Evolutionary conservation across 2,329 filamentous ascomycete species (phyloP).

Genomic region (Pseudocercospora eumusae): DNA sequence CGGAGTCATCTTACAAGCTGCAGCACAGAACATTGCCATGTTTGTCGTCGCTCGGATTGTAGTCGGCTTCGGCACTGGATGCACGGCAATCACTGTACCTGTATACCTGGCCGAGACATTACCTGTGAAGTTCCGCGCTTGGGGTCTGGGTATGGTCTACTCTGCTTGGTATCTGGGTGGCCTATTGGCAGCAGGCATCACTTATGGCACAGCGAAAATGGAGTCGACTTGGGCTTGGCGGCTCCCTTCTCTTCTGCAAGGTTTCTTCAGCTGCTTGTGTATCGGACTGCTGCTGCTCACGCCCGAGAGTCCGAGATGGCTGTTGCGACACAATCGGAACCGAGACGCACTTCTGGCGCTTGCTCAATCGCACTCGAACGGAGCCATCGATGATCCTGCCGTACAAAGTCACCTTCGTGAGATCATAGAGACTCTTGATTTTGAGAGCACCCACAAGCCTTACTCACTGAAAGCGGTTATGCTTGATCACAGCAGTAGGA

Average conservation of each 20-base stretch:
- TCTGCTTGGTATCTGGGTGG: slow-evolving; percentile 49
- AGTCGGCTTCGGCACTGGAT: slow-evolving; percentile 36
- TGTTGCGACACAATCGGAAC: slow-evolving; percentile 53
- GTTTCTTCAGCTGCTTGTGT: slow-evolving; percentile 48
- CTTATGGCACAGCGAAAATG: slow-evolving; percentile 48
- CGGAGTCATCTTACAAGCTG: slow-evolving; percentile 45
- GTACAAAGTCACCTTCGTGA: slow-evolving; percentile 13
- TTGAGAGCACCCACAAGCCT: slow-evolving; percentile 13
- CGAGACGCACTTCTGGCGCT: slow-evolving; percentile 47
- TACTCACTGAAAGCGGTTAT: slow-evolving; percentile 9
- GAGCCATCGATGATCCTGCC: slow-evolving; percentile 6
- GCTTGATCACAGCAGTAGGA: slow-evolving; percentile 7
- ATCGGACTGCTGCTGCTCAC: slow-evolving; percentile 52
- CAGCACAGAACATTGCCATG: slow-evolving; percentile 43
- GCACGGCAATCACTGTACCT: slow-evolving; percentile 12
- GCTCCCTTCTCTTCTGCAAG: slow-evolving; percentile 55
- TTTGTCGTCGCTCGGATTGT: slow-evolving; percentile 44
- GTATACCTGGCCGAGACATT: slow-evolving; percentile 14
- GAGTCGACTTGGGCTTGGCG: slow-evolving; percentile 52
- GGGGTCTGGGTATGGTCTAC: slow-evolving; percentile 23
- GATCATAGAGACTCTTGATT: slow-evolving; percentile 16
- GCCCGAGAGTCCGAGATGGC: slow-evolving; percentile 61
- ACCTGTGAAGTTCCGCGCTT: slow-evolving; percentile 13
- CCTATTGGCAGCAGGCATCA: slow-evolving; percentile 49
- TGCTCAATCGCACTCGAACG: slow-evolving; percentile 15